A percentile compares a stretch with the other conserved stretches of the same genome.
Evolutionary conservation across 148 eudicot genomes (phyloP).

Genomic region (Rhododendron molle): DNA sequence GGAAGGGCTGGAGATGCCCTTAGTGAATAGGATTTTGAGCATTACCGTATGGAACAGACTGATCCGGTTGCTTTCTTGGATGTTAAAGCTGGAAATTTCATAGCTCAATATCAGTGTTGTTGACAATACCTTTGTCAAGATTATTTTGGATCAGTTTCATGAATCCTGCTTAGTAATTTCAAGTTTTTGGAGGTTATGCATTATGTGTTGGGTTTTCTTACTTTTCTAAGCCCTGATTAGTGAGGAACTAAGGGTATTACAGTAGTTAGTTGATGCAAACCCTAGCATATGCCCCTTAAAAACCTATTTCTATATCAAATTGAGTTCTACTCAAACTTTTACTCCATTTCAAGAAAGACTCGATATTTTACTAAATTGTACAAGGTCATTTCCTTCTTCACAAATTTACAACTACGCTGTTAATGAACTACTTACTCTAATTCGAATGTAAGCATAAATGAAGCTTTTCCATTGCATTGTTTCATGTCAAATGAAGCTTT

Average conservation of each 20-base stretch:
- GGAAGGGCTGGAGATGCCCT: neutral
- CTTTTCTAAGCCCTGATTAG: neutral
- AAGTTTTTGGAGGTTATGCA: neutral
- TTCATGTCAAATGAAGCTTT: neutral
- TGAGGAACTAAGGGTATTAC: neutral
- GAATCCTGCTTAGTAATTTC: neutral
- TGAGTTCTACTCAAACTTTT: too few relatives aligned
- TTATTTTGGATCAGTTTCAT: neutral
- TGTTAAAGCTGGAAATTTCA: neutral
- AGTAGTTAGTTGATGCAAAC: neutral
- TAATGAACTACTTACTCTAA: neutral
- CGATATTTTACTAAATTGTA: too few relatives aligned
- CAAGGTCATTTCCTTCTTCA: neutral
- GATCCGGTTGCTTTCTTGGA: neutral
- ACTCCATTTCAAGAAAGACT: too few relatives aligned
- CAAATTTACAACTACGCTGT: neutral
- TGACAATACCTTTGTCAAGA: neutral
- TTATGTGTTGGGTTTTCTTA: neutral
- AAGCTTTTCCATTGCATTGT: too few relatives aligned
- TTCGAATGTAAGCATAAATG: too few relatives aligned
- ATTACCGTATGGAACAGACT: neutral
- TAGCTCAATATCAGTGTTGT: neutral
- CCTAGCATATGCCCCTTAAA: neutral
- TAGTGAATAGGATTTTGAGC: neutral
- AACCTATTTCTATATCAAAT: too few relatives aligned